Percentiles rank a stretch among this genome's conserved stretches.
These are phyloP conservation scores for Albugo candida DNA, from an alignment of 352 stramenopile species.

Conservation along the genomic window DNA sequence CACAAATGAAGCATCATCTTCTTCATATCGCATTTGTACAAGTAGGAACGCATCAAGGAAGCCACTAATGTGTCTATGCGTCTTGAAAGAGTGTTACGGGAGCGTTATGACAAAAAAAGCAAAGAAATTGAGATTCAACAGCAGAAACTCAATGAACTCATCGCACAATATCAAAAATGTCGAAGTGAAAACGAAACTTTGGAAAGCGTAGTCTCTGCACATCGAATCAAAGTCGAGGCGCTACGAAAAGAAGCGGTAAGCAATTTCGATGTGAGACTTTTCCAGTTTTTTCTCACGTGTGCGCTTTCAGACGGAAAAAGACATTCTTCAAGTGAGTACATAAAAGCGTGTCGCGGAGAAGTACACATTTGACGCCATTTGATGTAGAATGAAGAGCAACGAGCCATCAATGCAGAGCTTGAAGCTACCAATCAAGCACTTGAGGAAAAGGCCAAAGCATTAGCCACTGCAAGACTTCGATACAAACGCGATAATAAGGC, in stretches of 20 bases:
- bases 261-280: slow-evolving; percentile 6
- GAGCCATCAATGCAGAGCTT: slow-evolving; percentile 68
- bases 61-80: slow-evolving; percentile 42
- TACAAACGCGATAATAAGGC: slow-evolving; percentile 80
- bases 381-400: slow-evolving; percentile 71
- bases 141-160: slow-evolving; percentile 61
- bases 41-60: slow-evolving; percentile 66
- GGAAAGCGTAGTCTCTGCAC: slow-evolving; percentile 34
- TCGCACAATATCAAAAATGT: slow-evolving; percentile 67
- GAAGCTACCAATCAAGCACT: slow-evolving; percentile 62
- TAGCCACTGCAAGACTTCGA: slow-evolving; percentile 70
- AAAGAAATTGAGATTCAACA: slow-evolving; percentile 48
- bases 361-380: background rate
- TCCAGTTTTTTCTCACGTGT: slow-evolving; percentile 1
- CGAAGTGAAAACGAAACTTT: slow-evolving; percentile 63
- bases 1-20: no score
- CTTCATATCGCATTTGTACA: background rate
- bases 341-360: slow-evolving; percentile 1
- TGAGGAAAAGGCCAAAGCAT: slow-evolving; percentile 73
- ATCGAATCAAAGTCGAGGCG: slow-evolving; percentile 43
- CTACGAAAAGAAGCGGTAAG: slow-evolving; percentile 70
- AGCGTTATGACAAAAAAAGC: slow-evolving; percentile 53
- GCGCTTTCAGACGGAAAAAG: slow-evolving; percentile 54
- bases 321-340: slow-evolving; percentile 50
- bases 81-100: slow-evolving; percentile 47